Conservation (phyloP, 1,284 basidiomycete species). For the Anthracocystis panici-leucophaei region DNA sequence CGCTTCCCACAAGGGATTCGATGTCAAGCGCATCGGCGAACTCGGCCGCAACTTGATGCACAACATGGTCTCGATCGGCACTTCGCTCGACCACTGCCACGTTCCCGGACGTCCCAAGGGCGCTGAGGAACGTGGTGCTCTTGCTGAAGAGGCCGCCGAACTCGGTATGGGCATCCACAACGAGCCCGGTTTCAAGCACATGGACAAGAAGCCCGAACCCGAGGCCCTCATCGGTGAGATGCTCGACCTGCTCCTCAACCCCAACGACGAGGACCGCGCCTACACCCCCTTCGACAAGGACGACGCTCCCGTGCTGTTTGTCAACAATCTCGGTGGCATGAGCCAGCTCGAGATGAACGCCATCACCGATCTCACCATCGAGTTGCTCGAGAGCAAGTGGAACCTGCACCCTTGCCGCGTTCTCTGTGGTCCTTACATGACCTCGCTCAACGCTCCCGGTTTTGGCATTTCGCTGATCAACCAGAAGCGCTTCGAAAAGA, state of each 20-base stretch:
- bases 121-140: slow-evolving; percentile 62
- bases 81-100: slow-evolving; percentile 75
- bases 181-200: slow-evolving; percentile 73
- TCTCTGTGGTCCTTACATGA: slow-evolving; percentile 72
- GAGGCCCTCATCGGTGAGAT: slow-evolving; percentile 61
- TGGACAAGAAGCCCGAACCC: slow-evolving; percentile 63
- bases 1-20: slow-evolving; percentile 60
- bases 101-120: slow-evolving; percentile 72
- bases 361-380: slow-evolving; percentile 71
- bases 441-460: slow-evolving; percentile 73
- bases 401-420: slow-evolving; percentile 70
- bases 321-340: slow-evolving; percentile 76
- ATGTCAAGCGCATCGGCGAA: slow-evolving; percentile 61
- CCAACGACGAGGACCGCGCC: slow-evolving; percentile 71
- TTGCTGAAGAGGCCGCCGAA: slow-evolving; percentile 71
- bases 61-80: slow-evolving; percentile 74
- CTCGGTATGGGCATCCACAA: slow-evolving; percentile 76
- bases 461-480: slow-evolving; percentile 72
- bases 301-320: slow-evolving; percentile 71
- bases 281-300: slow-evolving; percentile 71
- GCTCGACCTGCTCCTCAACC: slow-evolving; percentile 65
- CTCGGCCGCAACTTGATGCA: slow-evolving; percentile 75
- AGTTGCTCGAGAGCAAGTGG: slow-evolving; percentile 70
- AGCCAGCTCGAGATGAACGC: slow-evolving; percentile 75
- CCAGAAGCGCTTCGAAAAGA: slow-evolving; percentile 70